Evolutionary conservation across 257 asterid genomes (phyloP).

Genomic region (Cordia subcordata): DNA sequence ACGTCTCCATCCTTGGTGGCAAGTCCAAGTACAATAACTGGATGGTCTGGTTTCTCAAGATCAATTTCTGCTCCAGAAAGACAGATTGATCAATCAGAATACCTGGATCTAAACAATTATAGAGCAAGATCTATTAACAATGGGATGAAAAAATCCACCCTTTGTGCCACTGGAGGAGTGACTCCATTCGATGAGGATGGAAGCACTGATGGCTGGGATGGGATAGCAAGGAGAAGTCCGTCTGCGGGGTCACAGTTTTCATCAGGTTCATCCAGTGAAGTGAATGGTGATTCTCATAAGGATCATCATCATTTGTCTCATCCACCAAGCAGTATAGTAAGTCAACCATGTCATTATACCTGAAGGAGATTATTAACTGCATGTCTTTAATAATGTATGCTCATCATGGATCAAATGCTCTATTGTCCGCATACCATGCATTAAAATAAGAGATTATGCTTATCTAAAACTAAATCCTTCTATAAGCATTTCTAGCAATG

Average conservation of each 20-base stretch:
- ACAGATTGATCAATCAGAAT: constrained; percentile 23
- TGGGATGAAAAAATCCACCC: constrained; percentile 19
- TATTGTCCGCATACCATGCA: no score
- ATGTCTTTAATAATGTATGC: no score
- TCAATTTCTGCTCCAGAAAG: constrained; percentile 41
- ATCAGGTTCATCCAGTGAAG: constrained; percentile 43
- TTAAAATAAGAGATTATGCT: neutral
- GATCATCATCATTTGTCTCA: constrained; percentile 22
- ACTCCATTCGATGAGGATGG: constrained; percentile 32
- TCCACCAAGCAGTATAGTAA: constrained; percentile 41
- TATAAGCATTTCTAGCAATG: no score
- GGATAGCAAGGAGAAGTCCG: constrained; percentile 42
- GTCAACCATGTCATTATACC: constrained; percentile 20
- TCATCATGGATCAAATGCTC: no score
- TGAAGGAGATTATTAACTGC: neutral
- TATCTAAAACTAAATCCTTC: neutral
- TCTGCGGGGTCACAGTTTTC: constrained; percentile 54
- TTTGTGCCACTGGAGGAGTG: constrained; percentile 22
- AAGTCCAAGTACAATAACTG: constrained; percentile 39
- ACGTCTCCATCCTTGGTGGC: constrained; percentile 31
- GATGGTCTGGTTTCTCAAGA: constrained; percentile 28
- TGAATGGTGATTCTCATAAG: constrained; percentile 26
- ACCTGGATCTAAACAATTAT: constrained; percentile 24
- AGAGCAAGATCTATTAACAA: constrained; percentile 43
- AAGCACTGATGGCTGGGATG: constrained; percentile 36